phyloP scores from a whole-genome alignment of 192 early-diverging fungal species.

The Backusella parvicylindrica region DNA sequence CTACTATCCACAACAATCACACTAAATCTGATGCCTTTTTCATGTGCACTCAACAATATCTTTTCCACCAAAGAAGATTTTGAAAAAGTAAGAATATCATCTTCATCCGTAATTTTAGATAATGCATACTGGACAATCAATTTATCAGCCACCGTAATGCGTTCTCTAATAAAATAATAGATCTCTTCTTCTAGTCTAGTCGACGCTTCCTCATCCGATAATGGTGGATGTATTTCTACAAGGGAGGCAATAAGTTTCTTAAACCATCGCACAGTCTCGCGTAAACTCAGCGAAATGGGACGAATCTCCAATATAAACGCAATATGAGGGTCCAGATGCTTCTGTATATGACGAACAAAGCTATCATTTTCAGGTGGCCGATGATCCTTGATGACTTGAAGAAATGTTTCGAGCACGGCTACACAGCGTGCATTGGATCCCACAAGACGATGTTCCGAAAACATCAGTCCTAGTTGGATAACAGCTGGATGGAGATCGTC shows the following conservation, averaged over 20 bases:
- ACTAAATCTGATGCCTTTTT: conserved; percentile 72
- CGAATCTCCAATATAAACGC: conserved; percentile 82
- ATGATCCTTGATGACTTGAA: conserved; percentile 87
- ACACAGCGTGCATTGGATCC: conserved; percentile 90
- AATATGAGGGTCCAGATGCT: conserved; percentile 85
- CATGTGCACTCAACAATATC: conserved; percentile 72
- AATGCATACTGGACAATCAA: conserved; percentile 76
- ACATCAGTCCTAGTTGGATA: conserved; percentile 77
- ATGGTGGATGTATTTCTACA: conserved; percentile 63
- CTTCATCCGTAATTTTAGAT: conserved; percentile 83
- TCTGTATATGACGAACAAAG: conserved; percentile 75
- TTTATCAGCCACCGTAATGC: conserved; percentile 78
- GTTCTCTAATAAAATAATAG: conserved; percentile 84
- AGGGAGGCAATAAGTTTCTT: conserved; percentile 86
- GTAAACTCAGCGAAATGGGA: conserved; percentile 88
- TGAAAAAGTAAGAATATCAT: conserved; percentile 88
- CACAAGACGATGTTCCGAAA: conserved; percentile 79
- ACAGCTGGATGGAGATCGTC: conserved; percentile 87
- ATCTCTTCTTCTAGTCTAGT: conserved; percentile 66
- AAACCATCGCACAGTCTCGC: conserved; percentile 83
- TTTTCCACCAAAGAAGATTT: conserved; percentile 82
- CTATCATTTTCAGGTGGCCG: conserved; percentile 74
- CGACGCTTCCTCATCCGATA: conserved; percentile 81
- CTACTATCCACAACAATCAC: conserved; percentile 92
- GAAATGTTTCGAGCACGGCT: conserved; percentile 83